Evolutionary conservation across 2,329 filamentous ascomycete genomes (phyloP), one percentile per base, ranked within the genome.

Genomic region (Cladophialophora chaetospira): DNA sequence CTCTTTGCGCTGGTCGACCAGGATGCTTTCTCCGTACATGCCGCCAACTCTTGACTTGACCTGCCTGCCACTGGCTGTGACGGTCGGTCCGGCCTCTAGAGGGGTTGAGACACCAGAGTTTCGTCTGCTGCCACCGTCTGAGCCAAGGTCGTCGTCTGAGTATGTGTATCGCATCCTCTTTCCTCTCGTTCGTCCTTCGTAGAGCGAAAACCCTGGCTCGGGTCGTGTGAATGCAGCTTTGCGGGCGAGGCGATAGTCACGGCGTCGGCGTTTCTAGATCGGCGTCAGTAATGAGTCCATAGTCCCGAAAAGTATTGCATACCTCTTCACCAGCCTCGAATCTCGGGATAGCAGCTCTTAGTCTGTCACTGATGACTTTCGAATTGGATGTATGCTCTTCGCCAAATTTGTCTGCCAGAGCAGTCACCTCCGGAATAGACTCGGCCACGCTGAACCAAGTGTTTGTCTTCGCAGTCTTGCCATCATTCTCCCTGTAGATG

Each of bases 161-260:
- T 89, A 99, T 0, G 91, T 99, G 70, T 99, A 99, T 73, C 92
- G 95, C 75, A 96, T 88, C 60, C 93, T 88, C 78, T 99, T 97
- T 55, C 94, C 94, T 57, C 94, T 86, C 4, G 95, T 99, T 51
- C 94, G 89, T 47, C 94, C 94, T 76, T 99, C 94, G 71, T 99
- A 99, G 56, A 96, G 79, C 1, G 92, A 97, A 70, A 93, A 95
- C 3, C 91, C 91, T 8, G 88, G 87, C 66, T 96, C 92, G 4
- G 91, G 91, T 4, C 91, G 85, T 64, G 88, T 83, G 74, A 97
- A 97, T 57, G 89, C 87, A 60, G 93, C 89, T 69, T 93, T 93
- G 62, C 90, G 89, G 66, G 85, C 82, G 69, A 90, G 84, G 13
- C 94, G 87, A 68, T 99, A 97, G 68, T 99, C 94, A 56, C 94